phyloP scores from a whole-genome alignment of 2,329 filamentous ascomycete genomes.

The Thelonectria rubi region DNA sequence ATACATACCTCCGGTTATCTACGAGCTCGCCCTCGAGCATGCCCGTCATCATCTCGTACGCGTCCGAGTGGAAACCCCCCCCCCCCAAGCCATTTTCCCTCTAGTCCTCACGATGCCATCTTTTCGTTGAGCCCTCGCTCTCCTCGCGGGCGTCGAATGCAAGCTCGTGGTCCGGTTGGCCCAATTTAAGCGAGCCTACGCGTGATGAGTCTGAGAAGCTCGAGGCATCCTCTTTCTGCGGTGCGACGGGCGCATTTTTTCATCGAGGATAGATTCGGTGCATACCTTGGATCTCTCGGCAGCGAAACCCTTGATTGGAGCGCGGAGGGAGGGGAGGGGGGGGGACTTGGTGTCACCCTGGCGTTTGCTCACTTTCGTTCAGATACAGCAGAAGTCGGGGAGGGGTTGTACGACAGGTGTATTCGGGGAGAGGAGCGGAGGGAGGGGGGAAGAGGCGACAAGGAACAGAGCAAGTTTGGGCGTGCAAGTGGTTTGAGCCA shows the following conservation, averaged over 20 bases:
- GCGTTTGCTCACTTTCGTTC: too few species aligned
- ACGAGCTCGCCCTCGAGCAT: not conserved
- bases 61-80: not conserved
- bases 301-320: not conserved
- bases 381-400: not conserved
- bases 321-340: not conserved
- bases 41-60: not conserved
- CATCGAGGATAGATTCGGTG: slow-evolving; percentile 12
- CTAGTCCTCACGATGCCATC: not conserved
- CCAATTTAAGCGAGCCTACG: slow-evolving; percentile 31
- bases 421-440: not conserved
- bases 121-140: not conserved
- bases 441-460: not conserved
- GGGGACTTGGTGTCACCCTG: not conserved
- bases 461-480: not conserved
- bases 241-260: slow-evolving; percentile 28
- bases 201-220: slow-evolving; percentile 18
- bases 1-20: not conserved
- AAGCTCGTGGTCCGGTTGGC: slow-evolving; percentile 30
- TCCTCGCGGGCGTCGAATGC: not conserved
- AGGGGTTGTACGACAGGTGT: not conserved
- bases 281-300: not conserved
- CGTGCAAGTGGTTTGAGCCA: not conserved
- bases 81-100: not conserved
- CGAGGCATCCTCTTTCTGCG: slow-evolving; percentile 18